A percentile compares a stretch with the other conserved stretches of the same genome.
Conservation (phyloP, 1,139 yeast species). For the Chernovozyma aurita region DNA sequence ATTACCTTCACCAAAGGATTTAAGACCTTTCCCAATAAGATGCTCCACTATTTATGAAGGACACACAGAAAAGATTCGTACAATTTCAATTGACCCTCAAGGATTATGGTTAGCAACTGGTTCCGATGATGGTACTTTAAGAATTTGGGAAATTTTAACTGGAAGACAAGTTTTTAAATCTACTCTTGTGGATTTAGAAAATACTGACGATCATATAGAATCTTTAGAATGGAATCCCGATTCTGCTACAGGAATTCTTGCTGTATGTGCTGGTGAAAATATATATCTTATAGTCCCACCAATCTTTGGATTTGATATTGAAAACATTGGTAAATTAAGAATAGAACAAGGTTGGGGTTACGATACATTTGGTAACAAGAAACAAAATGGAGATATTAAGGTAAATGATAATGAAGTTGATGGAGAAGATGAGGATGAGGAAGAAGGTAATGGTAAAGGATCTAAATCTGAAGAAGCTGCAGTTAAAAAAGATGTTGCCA, state of each 20-base stretch:
- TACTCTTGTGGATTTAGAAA: constrained; percentile 45
- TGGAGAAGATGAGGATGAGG: constrained; percentile 27
- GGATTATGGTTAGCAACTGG: constrained; percentile 98
- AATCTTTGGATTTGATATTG: constrained; percentile 81
- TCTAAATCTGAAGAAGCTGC: constrained; percentile 18
- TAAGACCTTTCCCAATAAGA: constrained; percentile 96
- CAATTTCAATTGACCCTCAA: constrained; percentile 78
- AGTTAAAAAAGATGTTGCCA: constrained; percentile 58
- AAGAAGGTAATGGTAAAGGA: constrained; percentile 23
- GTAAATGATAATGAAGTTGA: constrained; percentile 41
- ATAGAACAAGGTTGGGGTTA: constrained; percentile 93
- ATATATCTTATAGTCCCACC: constrained; percentile 84
- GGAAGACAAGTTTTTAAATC: constrained; percentile 87
- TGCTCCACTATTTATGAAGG: constrained; percentile 83
- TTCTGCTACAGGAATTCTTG: constrained; percentile 64
- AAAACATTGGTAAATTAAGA: constrained; percentile 72
- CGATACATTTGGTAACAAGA: constrained; percentile 64
- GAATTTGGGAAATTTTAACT: constrained; percentile 92
- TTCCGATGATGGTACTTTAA: constrained; percentile 93
- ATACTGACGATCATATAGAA: constrained; percentile 74
- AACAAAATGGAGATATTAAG: constrained; percentile 39
- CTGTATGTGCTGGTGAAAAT: constrained; percentile 79
- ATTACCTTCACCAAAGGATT: constrained; percentile 92
- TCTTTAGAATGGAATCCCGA: constrained; percentile 90
- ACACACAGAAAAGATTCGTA: constrained; percentile 77